phyloP scores from a whole-genome alignment of 192 early-diverging fungal species.

The Dimargaris verticillata region DNA sequence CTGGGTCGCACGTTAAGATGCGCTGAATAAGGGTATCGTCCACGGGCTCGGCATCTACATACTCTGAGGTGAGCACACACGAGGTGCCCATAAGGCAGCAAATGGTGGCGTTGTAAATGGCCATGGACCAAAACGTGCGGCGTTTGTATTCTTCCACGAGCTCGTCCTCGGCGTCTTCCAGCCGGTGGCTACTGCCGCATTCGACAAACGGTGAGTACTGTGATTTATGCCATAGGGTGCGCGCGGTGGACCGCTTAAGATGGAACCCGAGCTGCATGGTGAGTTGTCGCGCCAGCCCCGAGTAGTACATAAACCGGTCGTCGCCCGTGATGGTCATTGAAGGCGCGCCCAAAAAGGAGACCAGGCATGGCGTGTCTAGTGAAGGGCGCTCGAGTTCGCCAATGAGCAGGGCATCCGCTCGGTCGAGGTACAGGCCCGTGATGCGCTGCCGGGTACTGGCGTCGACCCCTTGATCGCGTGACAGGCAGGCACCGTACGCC shows the following conservation, averaged over 20 bases:
- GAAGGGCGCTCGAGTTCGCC: not conserved
- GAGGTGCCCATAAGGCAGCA: not conserved
- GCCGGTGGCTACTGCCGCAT: too few species aligned
- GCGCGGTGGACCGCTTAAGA: not conserved
- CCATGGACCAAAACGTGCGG: not conserved
- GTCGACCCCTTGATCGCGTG: not conserved
- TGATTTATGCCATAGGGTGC: too few species aligned
- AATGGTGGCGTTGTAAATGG: not conserved
- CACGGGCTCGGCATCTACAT: not conserved
- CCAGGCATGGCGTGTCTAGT: not conserved
- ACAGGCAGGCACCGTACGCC: not conserved
- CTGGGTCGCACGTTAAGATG: not conserved
- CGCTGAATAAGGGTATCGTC: not conserved
- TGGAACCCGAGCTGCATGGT: not conserved
- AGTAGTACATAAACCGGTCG: constrained; percentile 1
- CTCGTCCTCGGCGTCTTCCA: not conserved
- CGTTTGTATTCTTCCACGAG: not conserved
- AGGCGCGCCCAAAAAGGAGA: not conserved
- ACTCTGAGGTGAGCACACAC: not conserved
- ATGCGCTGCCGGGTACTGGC: not conserved
- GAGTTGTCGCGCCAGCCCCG: not conserved
- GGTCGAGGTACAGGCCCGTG: constrained; percentile 3
- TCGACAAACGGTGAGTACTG: too few species aligned
- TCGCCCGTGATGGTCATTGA: not conserved
- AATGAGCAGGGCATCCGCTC: not conserved